Evolutionary conservation across 2,329 filamentous ascomycete species (phyloP), one percentile per base, ranked within the genome.

Genomic region (Teratosphaeria gauchensis): DNA sequence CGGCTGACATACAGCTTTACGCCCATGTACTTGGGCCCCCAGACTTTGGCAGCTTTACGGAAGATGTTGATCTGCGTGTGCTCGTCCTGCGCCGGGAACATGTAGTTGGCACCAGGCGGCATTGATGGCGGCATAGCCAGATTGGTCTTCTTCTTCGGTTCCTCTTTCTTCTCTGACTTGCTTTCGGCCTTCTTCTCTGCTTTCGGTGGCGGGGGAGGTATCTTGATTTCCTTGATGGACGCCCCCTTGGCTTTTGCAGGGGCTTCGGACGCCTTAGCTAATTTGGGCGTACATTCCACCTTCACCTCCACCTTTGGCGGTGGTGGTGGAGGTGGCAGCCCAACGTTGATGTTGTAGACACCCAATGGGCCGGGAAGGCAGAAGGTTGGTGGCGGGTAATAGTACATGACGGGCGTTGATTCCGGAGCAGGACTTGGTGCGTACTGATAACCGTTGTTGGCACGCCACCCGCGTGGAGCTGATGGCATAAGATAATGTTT

Each of bases 51-150:
- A 12, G 59, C 61, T 51, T 63, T 61, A 7, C 61, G 62, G 60
- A 70, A 68, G 48, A 70, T 58, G 55, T 70, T 68, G 12, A 70
- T 48, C 42, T 59, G 63, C 3, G 66, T 67, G 54, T 64, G 60
- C 42, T 62, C 59, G 30, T 57, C 53, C n/a, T 48, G 42, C 5
- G 24, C 21, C 3, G 65, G 62, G 54, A 64, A 69, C 58, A 69
- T 63, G 60, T 65, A 69, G 21, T 66, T 67, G 28, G 57, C 59
- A 30, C 66, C 66, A 0, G 58, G 53, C n/a, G 53, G 55, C 0
- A 65, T 53, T 16, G 57, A 42, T 1, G 64, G 65, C 35, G 64
- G 64, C 12, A 31, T 54, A n/a, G 24, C 32, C 7, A 21, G 12
- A 38, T 61, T 61, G 33, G 19, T 55, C 30, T 61, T 61, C 21